Evolutionary conservation across 2,329 filamentous ascomycete genomes (phyloP), one percentile per base, ranked within the genome.

Genomic region (Hymenotorrendiella dingleyae): DNA sequence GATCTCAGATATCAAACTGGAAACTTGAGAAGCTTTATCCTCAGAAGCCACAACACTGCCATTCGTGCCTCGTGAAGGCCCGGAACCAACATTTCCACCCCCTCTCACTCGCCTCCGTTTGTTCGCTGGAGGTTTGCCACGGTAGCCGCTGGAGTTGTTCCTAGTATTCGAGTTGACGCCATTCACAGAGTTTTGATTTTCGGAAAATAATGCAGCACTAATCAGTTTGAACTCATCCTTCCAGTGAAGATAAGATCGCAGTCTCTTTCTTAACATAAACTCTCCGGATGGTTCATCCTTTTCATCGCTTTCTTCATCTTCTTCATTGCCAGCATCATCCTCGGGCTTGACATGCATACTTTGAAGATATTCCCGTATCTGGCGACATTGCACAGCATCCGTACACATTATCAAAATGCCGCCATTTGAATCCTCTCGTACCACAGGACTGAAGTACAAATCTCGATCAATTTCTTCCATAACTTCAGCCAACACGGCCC

Each of bases 361-460:
- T 61, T 94, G 85, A 16, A 98, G 68, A 60, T 91, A 97, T 61
- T 97, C 91, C 50, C 88, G 80, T 30, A 98, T 70, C 56, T 98
- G 93, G 11, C 84, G 78, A 58, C 87, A 94, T 7, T 88, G 94
- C 43, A 82, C 80, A 43, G 86, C 80, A 56, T 94, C 91, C 20
- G 84, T 83, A 60, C 91, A 97, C 93, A 98, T 97, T 61, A 98
- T 87, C 24, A 98, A 69, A 37, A 95, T 88, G 2, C 86, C 87
- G n/a, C 86, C 86, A 59, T 89, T 94, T 0, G 89, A 94, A 56
- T 89, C 86, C 61, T 93, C 88, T 43, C 78, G 73, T n/a, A 73
- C 67, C 7, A 72, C 68, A 5, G 87, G 84, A 49, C 94, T 90
- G 57, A 94, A 83, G 61, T 94, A 93, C 12, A 88, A 73, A 57